Base-by-base conservation (phyloP, 2,329 filamentous ascomycete genomes). In the Botrytis squamosa region DNA sequence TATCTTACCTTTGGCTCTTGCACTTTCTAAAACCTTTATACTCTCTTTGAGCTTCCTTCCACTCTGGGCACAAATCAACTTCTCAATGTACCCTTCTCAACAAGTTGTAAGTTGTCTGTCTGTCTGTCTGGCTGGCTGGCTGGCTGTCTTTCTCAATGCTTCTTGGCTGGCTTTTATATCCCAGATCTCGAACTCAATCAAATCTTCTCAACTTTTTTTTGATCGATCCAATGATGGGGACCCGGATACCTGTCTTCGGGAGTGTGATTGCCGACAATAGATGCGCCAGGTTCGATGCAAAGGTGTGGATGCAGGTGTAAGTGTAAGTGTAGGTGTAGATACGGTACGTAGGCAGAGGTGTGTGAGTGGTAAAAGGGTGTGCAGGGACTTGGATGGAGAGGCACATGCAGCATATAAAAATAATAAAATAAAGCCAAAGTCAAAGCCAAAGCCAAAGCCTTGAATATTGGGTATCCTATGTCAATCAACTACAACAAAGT, bases 191-290 rank as follows among this genome's bases (percentile, higher is more conserved):
- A 49, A 16, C 46, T 36, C 60, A 40, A 42, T 38, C 44, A 49
- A 49, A 36, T 25, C 12, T 49, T 38, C 64, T 49, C 42, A 38
- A 18, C 44, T 49, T 36, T 29, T 67, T 52, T n/a, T 29, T 22
- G 10, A 55, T 40, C 14, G 36, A n/a, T 44, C 25, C 49, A 57
- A 69, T 42, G 40, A 33, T 57, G 42, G 49, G 44, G 49, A 68
- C 66, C 66, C 49, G 49, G 49, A 29, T 68, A 68, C 66, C 49
- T 57, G 66, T 69, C 40, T 42, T 22, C 18, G n/a, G 65, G 66
- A 69, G 25, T 29, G n/a, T 59, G n/a, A 52, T 42, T 42, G 46
- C 38, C 36, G 49, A 69, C 52, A 42, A 69, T 8, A 69, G 66
- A 57, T 69, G 66, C 38, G 49, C n/a, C 66, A 42, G 66, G 66